These are phyloP conservation scores for Thelonectria olida DNA, from an alignment of 2,329 filamentous ascomycete genomes.

Conservation along the genomic window DNA sequence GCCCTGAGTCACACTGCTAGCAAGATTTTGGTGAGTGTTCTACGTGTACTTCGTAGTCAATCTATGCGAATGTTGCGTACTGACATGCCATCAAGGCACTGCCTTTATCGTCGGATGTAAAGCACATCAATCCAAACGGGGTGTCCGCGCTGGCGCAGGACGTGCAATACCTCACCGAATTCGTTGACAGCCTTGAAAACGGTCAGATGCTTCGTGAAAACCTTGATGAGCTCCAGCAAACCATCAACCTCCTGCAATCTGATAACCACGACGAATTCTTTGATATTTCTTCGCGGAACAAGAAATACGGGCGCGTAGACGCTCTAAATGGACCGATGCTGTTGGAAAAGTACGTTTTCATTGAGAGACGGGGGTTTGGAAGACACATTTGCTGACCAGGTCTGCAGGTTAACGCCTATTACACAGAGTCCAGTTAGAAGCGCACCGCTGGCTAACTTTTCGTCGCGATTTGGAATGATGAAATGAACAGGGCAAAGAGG, in stretches of 20 bases:
- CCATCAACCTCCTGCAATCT: constrained; percentile 83
- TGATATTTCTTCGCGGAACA: constrained; percentile 87
- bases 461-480: constrained; percentile 77
- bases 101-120: constrained; percentile 81
- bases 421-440: constrained; percentile 66
- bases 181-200: constrained; percentile 87
- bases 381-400: constrained; percentile 35
- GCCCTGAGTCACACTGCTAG: constrained; percentile 90
- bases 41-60: neutral
- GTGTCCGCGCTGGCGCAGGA: constrained; percentile 84
- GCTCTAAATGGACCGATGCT: constrained; percentile 87
- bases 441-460: constrained; percentile 75
- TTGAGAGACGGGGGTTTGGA: neutral
- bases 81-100: constrained; percentile 63
- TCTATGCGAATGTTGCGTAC: neutral
- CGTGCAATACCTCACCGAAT: constrained; percentile 83
- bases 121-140: constrained; percentile 86
- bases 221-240: constrained; percentile 92
- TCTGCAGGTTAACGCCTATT: constrained; percentile 68
- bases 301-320: constrained; percentile 93
- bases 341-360: constrained; percentile 79
- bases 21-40: constrained; percentile 74
- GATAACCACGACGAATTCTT: constrained; percentile 98
- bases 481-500: constrained; percentile 35
- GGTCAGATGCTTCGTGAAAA: constrained; percentile 86